Evolutionary conservation across 805 yeast genomes (phyloP).

Genomic region (Zygosaccharomyces rouxii): DNA sequence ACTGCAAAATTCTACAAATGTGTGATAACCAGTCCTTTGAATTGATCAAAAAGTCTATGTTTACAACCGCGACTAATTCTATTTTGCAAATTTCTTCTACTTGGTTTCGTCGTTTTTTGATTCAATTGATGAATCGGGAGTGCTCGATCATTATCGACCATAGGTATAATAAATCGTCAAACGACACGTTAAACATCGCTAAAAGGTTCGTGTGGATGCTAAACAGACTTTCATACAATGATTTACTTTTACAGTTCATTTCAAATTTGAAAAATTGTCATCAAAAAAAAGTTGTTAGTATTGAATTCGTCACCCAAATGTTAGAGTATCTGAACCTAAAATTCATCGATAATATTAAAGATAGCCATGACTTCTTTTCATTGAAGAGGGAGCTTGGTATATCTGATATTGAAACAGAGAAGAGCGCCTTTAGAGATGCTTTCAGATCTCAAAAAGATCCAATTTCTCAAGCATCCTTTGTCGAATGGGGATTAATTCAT

Average conservation of each 20-base stretch:
- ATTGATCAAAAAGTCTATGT: conserved; percentile 21
- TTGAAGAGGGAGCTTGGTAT: conserved; percentile 27
- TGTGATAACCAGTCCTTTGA: conserved; percentile 26
- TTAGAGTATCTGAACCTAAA: conserved; percentile 21
- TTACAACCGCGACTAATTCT: conserved; percentile 13
- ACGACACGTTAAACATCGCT: conserved; percentile 7
- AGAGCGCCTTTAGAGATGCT: conserved; percentile 25
- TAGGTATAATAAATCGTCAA: conserved; percentile 1
- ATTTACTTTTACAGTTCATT: conserved; percentile 15
- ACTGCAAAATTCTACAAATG: conserved; percentile 15
- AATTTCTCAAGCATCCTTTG: conserved; percentile 11
- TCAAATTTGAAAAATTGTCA: conserved; percentile 10
- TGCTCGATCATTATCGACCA: conserved; percentile 5
- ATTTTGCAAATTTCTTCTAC: conserved; percentile 11
- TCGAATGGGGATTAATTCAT: conserved; percentile 18
- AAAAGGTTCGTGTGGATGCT: conserved; percentile 18
- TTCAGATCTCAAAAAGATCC: conserved; percentile 9
- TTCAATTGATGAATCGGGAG: conserved; percentile 20
- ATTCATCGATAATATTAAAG: conserved; percentile 22
- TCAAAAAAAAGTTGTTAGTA: conserved; percentile 5
- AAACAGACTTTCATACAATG: conserved; percentile 12
- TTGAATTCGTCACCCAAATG: conserved; percentile 6
- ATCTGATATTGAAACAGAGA: conserved; percentile 27
- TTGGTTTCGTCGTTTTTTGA: conserved; percentile 15
- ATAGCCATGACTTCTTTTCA: conserved; percentile 20